Conservation (phyloP, 2,329 filamentous ascomycete species). For the Pyrenochaeta sp. region DNA sequence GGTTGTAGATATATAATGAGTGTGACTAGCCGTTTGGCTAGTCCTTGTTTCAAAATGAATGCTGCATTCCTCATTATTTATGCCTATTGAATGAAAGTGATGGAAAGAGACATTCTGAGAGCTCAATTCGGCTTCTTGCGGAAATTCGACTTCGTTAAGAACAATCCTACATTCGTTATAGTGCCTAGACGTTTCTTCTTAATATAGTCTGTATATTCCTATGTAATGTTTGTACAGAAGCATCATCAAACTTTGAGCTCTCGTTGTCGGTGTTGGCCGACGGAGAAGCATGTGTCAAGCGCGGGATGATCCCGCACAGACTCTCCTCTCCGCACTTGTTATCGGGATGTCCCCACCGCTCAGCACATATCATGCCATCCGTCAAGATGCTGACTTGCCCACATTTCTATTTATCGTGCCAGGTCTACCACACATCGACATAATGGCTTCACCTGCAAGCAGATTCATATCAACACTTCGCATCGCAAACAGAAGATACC, state of each 20-base stretch:
- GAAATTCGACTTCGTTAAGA: neutral
- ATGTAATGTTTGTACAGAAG: neutral
- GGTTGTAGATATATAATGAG: slow-evolving; percentile 15
- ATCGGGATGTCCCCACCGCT: slow-evolving; percentile 29
- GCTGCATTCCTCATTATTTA: neutral
- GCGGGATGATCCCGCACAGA: slow-evolving; percentile 18
- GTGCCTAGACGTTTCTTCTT: neutral
- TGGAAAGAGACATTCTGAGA: no score
- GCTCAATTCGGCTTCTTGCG: neutral
- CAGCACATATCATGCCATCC: slow-evolving; percentile 27
- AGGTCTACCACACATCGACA: slow-evolving; percentile 3
- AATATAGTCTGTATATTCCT: neutral
- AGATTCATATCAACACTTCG: slow-evolving; percentile 25
- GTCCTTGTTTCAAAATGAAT: neutral
- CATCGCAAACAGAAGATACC: slow-evolving; percentile 31
- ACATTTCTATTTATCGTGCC: slow-evolving; percentile 12
- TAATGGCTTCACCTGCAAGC: slow-evolving; percentile 24
- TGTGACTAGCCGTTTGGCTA: slow-evolving; percentile 6
- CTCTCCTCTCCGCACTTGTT: slow-evolving; percentile 14
- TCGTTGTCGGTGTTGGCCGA: slow-evolving; percentile 14
- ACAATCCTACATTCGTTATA: neutral
- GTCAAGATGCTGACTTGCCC: slow-evolving; percentile 23
- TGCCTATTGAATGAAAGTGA: no score
- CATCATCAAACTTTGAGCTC: neutral
- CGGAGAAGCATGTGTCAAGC: slow-evolving; percentile 17